A percentile compares a stretch with the other conserved stretches of the same genome.
Evolutionary conservation across 1,139 yeast species (phyloP).

Genomic region (Diutina mesorugosa): DNA sequence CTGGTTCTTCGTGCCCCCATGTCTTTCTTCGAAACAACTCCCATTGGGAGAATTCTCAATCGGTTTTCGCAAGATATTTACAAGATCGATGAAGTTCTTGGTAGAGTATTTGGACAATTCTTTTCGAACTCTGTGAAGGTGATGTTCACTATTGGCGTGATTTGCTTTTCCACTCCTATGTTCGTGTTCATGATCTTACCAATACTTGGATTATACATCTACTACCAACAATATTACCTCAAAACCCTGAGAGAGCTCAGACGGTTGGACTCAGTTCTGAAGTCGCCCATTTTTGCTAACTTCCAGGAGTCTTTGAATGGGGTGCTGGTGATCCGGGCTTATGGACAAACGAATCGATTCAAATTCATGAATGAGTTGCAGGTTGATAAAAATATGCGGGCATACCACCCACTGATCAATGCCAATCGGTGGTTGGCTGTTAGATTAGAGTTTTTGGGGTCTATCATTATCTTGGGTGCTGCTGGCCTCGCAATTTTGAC

Average conservation of each 20-base stretch:
- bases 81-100: conserved; percentile 79
- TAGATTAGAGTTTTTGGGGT: conserved; percentile 81
- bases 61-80: conserved; percentile 90
- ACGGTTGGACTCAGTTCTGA: conserved; percentile 85
- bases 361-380: conserved; percentile 59
- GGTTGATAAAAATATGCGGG: conserved; percentile 78
- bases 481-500: conserved; percentile 70
- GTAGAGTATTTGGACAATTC: conserved; percentile 76
- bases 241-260: conserved; percentile 88
- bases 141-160: conserved; percentile 69
- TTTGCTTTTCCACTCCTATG: conserved; percentile 81
- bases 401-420: conserved; percentile 85
- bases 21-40: conserved; percentile 96
- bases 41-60: conserved; percentile 87
- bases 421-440: conserved; percentile 97
- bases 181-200: conserved; percentile 65
- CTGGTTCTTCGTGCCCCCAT: conserved; percentile 87
- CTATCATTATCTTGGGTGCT: conserved; percentile 73
- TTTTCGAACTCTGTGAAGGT: conserved; percentile 65
- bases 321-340: conserved; percentile 82
- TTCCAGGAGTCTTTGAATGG: conserved; percentile 94
- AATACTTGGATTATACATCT: conserved; percentile 55
- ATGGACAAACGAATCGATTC: conserved; percentile 64
- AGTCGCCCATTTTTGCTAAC: conserved; percentile 91
- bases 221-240: conserved; percentile 82